Evolutionary conservation across 352 stramenopile genomes (phyloP).

Genomic region (Pythium phragmitis): DNA sequence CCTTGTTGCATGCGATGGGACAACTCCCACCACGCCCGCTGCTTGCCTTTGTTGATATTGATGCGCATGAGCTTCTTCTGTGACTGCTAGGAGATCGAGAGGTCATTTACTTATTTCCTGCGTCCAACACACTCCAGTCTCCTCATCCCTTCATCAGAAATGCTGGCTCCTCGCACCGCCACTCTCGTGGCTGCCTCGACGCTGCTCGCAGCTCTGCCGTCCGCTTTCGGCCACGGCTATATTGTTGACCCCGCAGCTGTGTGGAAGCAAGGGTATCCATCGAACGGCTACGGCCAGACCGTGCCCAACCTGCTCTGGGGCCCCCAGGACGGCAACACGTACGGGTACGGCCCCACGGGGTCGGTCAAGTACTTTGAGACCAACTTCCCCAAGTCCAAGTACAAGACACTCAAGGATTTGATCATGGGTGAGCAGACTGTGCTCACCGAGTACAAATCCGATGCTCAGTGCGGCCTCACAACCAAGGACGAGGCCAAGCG

Average conservation of each 20-base stretch:
- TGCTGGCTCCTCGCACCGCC: slow-evolving; percentile 7
- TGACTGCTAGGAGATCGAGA: not conserved
- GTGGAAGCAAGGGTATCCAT: slow-evolving; percentile 40
- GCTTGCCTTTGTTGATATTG: not conserved
- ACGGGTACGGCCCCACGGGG: slow-evolving; percentile 41
- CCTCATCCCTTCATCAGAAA: not conserved
- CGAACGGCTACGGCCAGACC: slow-evolving; percentile 51
- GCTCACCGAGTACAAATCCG: slow-evolving; percentile 30
- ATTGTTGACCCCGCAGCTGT: slow-evolving; percentile 43
- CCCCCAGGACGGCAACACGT: slow-evolving; percentile 34
- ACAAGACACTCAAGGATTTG: slow-evolving; percentile 38
- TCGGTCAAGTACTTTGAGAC: slow-evolving; percentile 39
- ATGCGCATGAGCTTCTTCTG: not conserved
- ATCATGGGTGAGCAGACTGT: slow-evolving; percentile 49
- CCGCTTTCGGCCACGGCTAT: slow-evolving; percentile 31
- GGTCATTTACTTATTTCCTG: not conserved
- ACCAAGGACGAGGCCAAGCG: slow-evolving; percentile 40
- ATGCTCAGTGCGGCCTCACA: slow-evolving; percentile 42
- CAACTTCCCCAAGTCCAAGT: slow-evolving; percentile 36
- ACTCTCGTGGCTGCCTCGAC: not conserved
- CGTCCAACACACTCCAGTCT: not conserved
- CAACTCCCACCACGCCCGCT: not conserved
- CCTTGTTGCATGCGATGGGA: slow-evolving; percentile 1
- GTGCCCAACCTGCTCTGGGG: slow-evolving; percentile 43
- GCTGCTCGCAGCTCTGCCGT: slow-evolving; percentile 17